Conservation (phyloP, 177 flowering plant genomes). For the Vitis hybrid region DNA sequence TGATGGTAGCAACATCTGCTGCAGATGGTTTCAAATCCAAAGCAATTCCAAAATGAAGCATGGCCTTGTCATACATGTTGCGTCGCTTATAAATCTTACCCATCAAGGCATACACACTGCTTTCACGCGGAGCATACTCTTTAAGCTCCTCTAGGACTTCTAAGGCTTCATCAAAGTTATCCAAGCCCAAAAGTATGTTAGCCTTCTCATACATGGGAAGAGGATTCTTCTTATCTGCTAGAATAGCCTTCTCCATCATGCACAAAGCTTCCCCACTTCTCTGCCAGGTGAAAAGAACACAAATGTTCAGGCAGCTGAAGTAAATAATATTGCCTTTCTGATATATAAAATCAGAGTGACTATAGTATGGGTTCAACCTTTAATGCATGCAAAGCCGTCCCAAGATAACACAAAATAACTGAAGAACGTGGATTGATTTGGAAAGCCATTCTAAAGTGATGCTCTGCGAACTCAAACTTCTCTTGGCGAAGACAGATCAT, state of each 20-base stretch:
- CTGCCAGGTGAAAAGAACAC: slow-evolving; percentile 36
- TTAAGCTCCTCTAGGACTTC: slow-evolving; percentile 86
- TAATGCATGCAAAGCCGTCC: slow-evolving; percentile 85
- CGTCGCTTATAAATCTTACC: slow-evolving; percentile 80
- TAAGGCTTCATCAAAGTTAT: slow-evolving; percentile 71
- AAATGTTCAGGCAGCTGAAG: not conserved
- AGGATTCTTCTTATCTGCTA: slow-evolving; percentile 92
- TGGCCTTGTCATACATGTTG: slow-evolving; percentile 77
- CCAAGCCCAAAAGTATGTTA: slow-evolving; percentile 74
- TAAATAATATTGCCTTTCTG: not conserved
- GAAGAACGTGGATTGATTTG: slow-evolving; percentile 87
- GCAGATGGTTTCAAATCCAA: slow-evolving; percentile 96
- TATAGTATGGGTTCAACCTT: slow-evolving; percentile 51
- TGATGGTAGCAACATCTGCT: slow-evolving; percentile 91
- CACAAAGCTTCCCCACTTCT: slow-evolving; percentile 77
- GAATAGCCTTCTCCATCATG: slow-evolving; percentile 87
- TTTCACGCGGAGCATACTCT: slow-evolving; percentile 88
- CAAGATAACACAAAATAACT: slow-evolving; percentile 94
- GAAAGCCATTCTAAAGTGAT: slow-evolving; percentile 89
- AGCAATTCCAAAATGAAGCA: slow-evolving; percentile 93
- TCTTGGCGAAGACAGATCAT: slow-evolving; percentile 94
- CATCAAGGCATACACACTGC: slow-evolving; percentile 96
- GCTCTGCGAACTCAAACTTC: slow-evolving; percentile 93
- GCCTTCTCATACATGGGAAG: slow-evolving; percentile 97
- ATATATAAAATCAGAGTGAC: not conserved